These are phyloP conservation scores for Auricularia cornea DNA, from an alignment of 768 basidiomycete genomes.

Conservation along the genomic window DNA sequence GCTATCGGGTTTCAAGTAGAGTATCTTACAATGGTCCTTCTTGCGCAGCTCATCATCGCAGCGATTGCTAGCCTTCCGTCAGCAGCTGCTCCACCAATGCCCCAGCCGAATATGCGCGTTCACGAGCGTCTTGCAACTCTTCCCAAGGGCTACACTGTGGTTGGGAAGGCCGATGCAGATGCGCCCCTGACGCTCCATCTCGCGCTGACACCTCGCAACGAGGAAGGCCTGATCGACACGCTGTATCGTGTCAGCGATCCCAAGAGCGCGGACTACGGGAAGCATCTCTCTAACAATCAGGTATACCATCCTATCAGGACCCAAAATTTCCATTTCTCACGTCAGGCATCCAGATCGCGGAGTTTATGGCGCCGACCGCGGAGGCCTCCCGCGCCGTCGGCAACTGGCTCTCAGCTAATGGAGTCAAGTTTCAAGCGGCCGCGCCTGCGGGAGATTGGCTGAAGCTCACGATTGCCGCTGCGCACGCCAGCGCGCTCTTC, in stretches of 20 bases:
- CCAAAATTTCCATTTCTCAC: background rate
- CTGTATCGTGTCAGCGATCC: background rate
- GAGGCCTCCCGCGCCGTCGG: slow-evolving; percentile 18
- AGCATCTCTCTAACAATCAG: background rate
- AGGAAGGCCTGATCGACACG: background rate
- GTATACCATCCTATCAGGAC: background rate
- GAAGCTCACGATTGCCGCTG: slow-evolving; percentile 16
- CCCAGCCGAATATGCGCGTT: no score
- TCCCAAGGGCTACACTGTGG: background rate
- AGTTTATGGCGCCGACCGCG: slow-evolving; percentile 19
- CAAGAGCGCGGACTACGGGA: background rate
- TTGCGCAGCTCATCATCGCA: no score
- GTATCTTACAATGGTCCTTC: no score
- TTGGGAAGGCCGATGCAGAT: background rate
- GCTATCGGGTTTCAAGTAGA: no score
- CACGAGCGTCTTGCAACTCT: background rate
- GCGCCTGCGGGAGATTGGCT: slow-evolving; percentile 25
- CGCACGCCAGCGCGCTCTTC: slow-evolving; percentile 21
- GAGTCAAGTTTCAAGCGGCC: slow-evolving; percentile 16
- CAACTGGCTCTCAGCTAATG: slow-evolving; percentile 17
- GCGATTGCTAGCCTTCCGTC: no score
- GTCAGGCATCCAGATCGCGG: slow-evolving; percentile 11
- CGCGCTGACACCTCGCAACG: background rate
- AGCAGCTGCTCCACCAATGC: no score
- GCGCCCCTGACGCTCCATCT: background rate